phyloP scores from a whole-genome alignment of 202 grass and related monocot genomes.

The Setaria viridis region DNA sequence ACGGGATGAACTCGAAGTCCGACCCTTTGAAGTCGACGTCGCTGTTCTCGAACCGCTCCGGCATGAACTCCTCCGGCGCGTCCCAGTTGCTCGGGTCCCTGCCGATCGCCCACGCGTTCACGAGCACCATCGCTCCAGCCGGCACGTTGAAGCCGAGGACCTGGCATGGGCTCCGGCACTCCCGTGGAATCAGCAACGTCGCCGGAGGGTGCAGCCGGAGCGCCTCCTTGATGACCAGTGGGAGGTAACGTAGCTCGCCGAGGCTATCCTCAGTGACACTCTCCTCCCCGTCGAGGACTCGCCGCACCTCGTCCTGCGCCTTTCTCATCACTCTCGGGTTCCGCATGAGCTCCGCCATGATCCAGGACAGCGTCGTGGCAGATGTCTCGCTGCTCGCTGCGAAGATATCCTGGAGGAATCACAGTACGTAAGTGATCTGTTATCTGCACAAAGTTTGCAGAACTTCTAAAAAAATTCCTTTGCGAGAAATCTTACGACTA shows the following conservation, averaged over 20 bases:
- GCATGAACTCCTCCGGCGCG: not conserved
- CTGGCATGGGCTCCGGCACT: not conserved
- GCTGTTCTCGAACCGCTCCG: not conserved
- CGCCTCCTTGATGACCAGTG: conserved; percentile 2
- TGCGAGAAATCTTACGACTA: not conserved
- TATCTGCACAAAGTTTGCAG: too few species aligned
- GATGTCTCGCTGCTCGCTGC: conserved; percentile 1
- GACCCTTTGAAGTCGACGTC: not conserved
- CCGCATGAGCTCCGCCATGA: conserved; percentile 15
- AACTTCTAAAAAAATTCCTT: too few species aligned
- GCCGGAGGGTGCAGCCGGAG: not conserved
- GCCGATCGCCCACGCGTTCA: not conserved
- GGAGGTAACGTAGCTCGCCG: not conserved
- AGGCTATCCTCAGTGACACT: not conserved
- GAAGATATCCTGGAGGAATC: not conserved
- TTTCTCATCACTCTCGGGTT: not conserved
- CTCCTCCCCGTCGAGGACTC: not conserved
- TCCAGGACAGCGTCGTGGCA: not conserved
- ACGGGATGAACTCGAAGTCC: conserved; percentile 5
- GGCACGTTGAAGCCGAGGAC: not conserved
- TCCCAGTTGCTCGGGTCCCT: not conserved
- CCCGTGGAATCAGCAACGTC: not conserved
- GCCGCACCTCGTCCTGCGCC: not conserved
- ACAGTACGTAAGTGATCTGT: too few species aligned
- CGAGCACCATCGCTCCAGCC: not conserved